A percentile compares a stretch with the other conserved stretches of the same genome.
These are phyloP conservation scores for Leishmania lainsoni DNA, from an alignment of 208 protist genomes.

Conservation along the genomic window DNA sequence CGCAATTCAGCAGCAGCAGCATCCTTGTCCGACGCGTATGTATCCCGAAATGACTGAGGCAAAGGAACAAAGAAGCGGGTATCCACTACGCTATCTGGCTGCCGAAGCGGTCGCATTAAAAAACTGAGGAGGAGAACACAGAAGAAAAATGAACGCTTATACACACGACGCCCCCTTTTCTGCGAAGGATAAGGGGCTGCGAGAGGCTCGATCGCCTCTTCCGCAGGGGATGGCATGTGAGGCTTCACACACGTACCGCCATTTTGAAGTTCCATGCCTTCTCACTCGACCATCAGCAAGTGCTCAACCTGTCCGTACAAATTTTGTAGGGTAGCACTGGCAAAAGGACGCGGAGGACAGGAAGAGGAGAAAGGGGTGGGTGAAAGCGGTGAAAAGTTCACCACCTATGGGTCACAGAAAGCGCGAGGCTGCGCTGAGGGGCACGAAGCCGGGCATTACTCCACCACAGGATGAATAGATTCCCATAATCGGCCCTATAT, in stretches of 20 bases:
- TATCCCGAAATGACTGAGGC: neutral
- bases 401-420: slow-evolving; percentile 63
- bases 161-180: too few relatives aligned
- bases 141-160: too few relatives aligned
- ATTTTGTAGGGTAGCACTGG: slow-evolving; percentile 35
- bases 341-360: slow-evolving; percentile 31
- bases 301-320: slow-evolving; percentile 22
- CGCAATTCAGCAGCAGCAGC: neutral
- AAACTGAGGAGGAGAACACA: neutral
- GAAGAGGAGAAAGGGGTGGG: slow-evolving; percentile 62
- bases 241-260: neutral
- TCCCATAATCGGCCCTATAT: slow-evolving; percentile 59
- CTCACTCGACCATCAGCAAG: slow-evolving; percentile 18
- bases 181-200: too few relatives aligned
- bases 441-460: slow-evolving; percentile 43
- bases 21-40: neutral
- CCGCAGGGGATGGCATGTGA: neutral
- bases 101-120: neutral
- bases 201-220: neutral
- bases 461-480: slow-evolving; percentile 70
- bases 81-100: neutral
- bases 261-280: neutral
- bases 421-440: slow-evolving; percentile 38
- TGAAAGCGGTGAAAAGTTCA: slow-evolving; percentile 43
- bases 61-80: neutral